Conservation (phyloP, 2,329 filamentous ascomycete genomes). For the Penicillium olsonii region DNA sequence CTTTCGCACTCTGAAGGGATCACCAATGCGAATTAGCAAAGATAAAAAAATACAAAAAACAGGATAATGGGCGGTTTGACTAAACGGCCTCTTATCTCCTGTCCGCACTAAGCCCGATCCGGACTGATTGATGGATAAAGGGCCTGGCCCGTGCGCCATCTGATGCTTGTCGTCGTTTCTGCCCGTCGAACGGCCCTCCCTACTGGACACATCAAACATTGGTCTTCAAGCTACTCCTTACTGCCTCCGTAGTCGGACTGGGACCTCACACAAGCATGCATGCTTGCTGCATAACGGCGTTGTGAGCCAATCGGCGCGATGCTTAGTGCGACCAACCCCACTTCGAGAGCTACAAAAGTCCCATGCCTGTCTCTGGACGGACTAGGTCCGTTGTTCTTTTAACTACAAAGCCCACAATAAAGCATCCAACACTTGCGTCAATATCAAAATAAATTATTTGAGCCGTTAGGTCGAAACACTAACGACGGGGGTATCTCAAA, state of each 20-base stretch:
- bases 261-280: neutral
- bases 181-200: too few relatives aligned
- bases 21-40: conserved; percentile 8
- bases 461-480: conserved; percentile 4
- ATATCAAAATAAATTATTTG: neutral
- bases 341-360: neutral
- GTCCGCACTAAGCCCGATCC: conserved; percentile 4
- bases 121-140: conserved; percentile 6
- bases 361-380: neutral
- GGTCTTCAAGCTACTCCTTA: too few relatives aligned
- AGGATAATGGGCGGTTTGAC: conserved; percentile 2
- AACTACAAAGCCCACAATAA: too few relatives aligned
- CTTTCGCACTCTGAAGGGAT: neutral
- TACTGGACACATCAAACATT: too few relatives aligned
- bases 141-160: conserved; percentile 1
- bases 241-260: conserved; percentile 3
- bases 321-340: neutral
- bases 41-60: neutral
- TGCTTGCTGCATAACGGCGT: conserved; percentile 1
- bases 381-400: too few relatives aligned
- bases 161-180: neutral
- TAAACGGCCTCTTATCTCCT: conserved; percentile 10
- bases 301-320: neutral
- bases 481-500: conserved; percentile 18
- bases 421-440: neutral